Evolutionary conservation across 495 filamentous ascomycete genomes (phyloP), one percentile per base, ranked within the genome.

Genomic region (Immersiella caudata): DNA sequence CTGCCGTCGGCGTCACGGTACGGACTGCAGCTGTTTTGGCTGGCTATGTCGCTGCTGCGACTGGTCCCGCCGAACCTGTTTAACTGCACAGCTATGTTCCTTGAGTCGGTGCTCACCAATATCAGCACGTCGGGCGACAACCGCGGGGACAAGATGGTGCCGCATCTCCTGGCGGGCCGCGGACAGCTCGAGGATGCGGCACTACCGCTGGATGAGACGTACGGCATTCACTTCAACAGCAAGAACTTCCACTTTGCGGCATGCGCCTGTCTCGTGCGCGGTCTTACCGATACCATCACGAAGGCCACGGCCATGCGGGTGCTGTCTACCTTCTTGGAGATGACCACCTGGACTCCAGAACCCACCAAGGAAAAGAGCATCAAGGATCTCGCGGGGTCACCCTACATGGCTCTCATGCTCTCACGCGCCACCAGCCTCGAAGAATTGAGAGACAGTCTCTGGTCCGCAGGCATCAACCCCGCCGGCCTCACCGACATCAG

Each of bases 1-100:
- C 80, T 90, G 27, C 85, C 86, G 18, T 80, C 84, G 21, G 81
- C 85, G 0, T 89, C 86, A 27, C 83, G 88, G 26, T 90, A 90
- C 73, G 85, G 86, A 2, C 72, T 87, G n/a, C 88, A 90, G 71
- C 78, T 90, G 5, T 90, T 90, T 73, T 90, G 88, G 88, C 76
- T 90, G 21, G 88, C 86, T 24, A 82, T 89, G 70, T 87, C 87
- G 21, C 78, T 90, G n/a, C 80, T 89, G 56, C 81, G 87, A 9
- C 80, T 88, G 5, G 85, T 89, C 33, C 85, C 86, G 14, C 74
- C 80, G n/a, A 79, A 73, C 66, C 75, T 87, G 20, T 89, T 89
- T 75, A 89, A 87, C 73, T 88, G 84, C 74, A 82, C 88, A 0
- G 86, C 86, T 16, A 75, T 80, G 26, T 84, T 90, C 58, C 76